A percentile compares a stretch with the other conserved stretches of the same genome.
Evolutionary conservation across 2,329 filamentous ascomycete genomes (phyloP).

Genomic region (Onygena corvina): DNA sequence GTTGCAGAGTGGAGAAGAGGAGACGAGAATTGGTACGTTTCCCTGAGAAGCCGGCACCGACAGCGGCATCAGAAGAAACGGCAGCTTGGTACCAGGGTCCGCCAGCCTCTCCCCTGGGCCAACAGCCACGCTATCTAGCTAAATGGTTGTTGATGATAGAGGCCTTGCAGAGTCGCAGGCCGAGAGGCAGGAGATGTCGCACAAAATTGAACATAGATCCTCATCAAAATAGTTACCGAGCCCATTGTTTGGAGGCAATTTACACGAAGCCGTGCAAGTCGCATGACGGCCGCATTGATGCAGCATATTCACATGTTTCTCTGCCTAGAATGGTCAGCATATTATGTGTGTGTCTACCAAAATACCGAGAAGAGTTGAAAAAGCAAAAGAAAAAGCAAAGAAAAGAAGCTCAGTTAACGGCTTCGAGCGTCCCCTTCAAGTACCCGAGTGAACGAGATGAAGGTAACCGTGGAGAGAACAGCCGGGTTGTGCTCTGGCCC

Average conservation of each 20-base stretch:
- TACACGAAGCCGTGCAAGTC: neutral
- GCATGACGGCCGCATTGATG: neutral
- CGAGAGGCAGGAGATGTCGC: neutral
- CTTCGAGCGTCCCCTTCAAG: conserved; percentile 3
- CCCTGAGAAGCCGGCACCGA: neutral
- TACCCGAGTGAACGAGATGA: neutral
- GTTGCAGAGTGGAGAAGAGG: neutral
- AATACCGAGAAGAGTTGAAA: neutral
- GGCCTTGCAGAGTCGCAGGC: neutral
- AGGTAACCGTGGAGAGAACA: no score
- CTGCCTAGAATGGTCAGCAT: no score
- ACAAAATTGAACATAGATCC: neutral
- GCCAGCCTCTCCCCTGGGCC: neutral
- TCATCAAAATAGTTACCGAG: neutral
- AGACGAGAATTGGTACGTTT: neutral
- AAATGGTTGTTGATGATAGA: neutral
- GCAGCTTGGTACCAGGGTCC: neutral
- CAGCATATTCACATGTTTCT: conserved; percentile 1
- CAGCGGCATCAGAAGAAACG: neutral
- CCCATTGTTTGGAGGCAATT: neutral
- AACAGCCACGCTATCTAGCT: neutral
- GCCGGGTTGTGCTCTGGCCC: neutral
- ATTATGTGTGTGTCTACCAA: no score
- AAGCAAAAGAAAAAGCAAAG: neutral
- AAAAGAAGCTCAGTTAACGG: conserved; percentile 6